Base-by-base conservation (phyloP, 139 green algal species). In the Chlamydomonas sp. region DNA sequence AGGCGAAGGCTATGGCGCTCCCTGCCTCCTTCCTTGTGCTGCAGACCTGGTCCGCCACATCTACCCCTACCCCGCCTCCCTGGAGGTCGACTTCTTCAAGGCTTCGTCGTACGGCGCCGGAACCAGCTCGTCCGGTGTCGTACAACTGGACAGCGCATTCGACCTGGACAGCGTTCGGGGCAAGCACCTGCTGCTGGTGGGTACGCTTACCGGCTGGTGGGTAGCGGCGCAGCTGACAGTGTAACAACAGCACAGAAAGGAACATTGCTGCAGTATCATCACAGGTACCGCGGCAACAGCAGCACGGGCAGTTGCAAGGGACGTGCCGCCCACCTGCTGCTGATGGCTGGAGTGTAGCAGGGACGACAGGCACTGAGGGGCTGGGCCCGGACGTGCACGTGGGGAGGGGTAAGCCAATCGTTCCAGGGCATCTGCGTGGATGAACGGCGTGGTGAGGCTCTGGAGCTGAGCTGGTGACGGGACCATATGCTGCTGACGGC, bases 111-210 rank as follows among this genome's bases (percentile, higher is more conserved):
- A 91, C 72, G 88, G 88, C 63, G 31, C 66, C 16, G 88, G 81
- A 15, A 91, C 81, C 14, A 76, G 16, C 57, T 80, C n/a, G 5
- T 84, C 68, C 8, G 88, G 88, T 7, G 17, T 69, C 31, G 78
- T 91, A 18, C 49, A 80, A 67, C 64, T 91, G 68, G 84, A 88
- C 83, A 71, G 61, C 14, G 63, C 63, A 2, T 89, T 91, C 59
- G 17, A 84, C n/a, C 7, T 77, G 20, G 66, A 7, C 31, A 71
- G 18, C 78, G 77, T 91, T 14, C 49, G 63, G 49, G 88, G 62
- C 60, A 88, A 88, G 69, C 82, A 87, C 62, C 82, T 91, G 76
- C 75, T 92, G 62, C 78, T 93, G 68, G 92, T 88, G 83, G 4
- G 83, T 66, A 14, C 58, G 15, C 14, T 58, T 5, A 14, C 14